These are phyloP conservation scores for Fusarium bulbicola DNA, from an alignment of 2,329 filamentous ascomycete species.

Conservation along the genomic window DNA sequence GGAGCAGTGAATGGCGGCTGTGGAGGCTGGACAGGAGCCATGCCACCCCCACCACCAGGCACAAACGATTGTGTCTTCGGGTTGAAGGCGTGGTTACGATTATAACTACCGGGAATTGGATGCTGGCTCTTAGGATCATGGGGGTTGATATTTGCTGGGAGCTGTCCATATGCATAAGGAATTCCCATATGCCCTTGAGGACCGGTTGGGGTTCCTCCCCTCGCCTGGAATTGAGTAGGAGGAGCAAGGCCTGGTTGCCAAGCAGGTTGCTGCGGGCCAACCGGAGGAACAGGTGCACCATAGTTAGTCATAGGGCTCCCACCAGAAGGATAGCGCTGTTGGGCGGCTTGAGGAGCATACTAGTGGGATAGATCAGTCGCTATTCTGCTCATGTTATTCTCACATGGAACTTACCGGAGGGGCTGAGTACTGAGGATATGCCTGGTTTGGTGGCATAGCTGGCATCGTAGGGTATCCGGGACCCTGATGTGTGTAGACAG, in stretches of 20 bases:
- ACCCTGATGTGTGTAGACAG: conserved; percentile 56
- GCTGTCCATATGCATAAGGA: conserved; percentile 81
- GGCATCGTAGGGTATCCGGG: conserved; percentile 57
- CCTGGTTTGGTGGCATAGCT: conserved; percentile 52
- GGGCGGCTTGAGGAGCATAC: conserved; percentile 45
- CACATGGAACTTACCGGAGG: conserved; percentile 53
- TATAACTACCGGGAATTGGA: conserved; percentile 84
- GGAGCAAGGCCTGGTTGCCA: conserved; percentile 52
- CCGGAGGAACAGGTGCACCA: conserved; percentile 46
- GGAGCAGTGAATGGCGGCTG: conserved; percentile 59
- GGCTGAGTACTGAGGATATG: conserved; percentile 58
- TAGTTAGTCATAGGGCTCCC: conserved; percentile 51
- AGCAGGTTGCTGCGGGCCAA: conserved; percentile 43
- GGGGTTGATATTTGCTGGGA: conserved; percentile 75
- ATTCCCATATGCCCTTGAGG: conserved; percentile 47
- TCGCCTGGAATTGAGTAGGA: conserved; percentile 44
- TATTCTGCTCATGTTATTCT: neutral
- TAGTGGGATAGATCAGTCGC: conserved; percentile 31
- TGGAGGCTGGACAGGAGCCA: conserved; percentile 59
- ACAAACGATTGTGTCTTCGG: conserved; percentile 94
- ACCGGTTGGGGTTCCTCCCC: conserved; percentile 44
- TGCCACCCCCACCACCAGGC: conserved; percentile 62
- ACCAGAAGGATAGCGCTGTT: conserved; percentile 46
- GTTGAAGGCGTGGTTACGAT: conserved; percentile 84
- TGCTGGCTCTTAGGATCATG: conserved; percentile 80